These are phyloP conservation scores for Vitellaria paradoxa DNA, from an alignment of 179 eudicot genomes.

Conservation along the genomic window DNA sequence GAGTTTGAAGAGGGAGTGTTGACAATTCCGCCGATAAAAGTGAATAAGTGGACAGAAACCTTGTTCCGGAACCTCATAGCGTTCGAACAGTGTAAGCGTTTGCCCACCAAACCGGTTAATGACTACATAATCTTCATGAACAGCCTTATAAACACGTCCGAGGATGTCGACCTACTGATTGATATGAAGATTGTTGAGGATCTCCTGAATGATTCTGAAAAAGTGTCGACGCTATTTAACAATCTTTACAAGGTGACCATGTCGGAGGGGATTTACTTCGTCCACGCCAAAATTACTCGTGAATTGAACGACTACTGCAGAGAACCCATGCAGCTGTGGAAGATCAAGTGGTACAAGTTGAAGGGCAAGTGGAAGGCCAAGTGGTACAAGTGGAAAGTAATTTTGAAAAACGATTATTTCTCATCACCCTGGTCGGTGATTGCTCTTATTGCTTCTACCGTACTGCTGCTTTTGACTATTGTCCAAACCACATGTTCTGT, in stretches of 20 bases:
- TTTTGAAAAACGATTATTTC: constrained; percentile 29
- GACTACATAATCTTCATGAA: constrained; percentile 20
- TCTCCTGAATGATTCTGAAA: constrained; percentile 27
- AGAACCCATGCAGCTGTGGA: constrained; percentile 24
- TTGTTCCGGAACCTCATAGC: constrained; percentile 6
- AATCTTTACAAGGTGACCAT: constrained; percentile 30
- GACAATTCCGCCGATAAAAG: background rate
- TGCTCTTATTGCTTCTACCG: constrained; percentile 15
- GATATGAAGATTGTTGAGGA: too few relatives aligned
- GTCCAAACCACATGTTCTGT: too few relatives aligned
- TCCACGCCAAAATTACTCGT: constrained; percentile 15
- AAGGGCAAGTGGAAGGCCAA: too few relatives aligned
- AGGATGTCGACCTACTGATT: constrained; percentile 22
- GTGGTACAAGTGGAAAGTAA: constrained; percentile 9
- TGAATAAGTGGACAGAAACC: constrained; percentile 9
- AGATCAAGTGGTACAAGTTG: constrained; percentile 13
- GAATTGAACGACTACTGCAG: constrained; percentile 28
- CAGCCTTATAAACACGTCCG: constrained; percentile 31
- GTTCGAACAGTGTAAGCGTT: constrained; percentile 14
- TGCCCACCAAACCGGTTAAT: constrained; percentile 1
- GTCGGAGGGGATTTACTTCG: constrained; percentile 12
- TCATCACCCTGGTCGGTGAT: constrained; percentile 21
- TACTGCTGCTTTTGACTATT: constrained; percentile 9
- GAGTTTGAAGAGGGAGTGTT: background rate
- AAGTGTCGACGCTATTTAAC: constrained; percentile 30